These are phyloP conservation scores for Cladophialophora immunda DNA, from an alignment of 2,329 filamentous ascomycete species.

Conservation along the genomic window DNA sequence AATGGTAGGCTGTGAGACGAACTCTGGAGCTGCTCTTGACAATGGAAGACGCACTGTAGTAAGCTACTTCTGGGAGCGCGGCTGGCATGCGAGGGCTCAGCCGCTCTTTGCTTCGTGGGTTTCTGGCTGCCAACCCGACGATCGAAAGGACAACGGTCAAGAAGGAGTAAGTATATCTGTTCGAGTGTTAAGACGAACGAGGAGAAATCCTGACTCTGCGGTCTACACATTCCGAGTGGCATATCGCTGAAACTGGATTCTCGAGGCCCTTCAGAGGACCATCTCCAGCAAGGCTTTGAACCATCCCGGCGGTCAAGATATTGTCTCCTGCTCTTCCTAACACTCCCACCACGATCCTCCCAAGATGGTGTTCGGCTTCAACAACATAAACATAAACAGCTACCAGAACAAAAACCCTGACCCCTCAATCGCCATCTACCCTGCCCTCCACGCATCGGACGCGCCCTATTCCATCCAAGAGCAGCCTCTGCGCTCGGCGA, in stretches of 20 bases:
- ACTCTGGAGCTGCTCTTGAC: not conserved
- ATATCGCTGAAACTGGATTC: not conserved
- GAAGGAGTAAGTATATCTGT: too few relatives aligned
- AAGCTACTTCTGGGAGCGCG: too few relatives aligned
- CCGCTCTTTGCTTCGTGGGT: too few relatives aligned
- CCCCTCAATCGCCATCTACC: constrained; percentile 37
- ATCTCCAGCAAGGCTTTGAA: not conserved
- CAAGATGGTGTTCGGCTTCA: not conserved
- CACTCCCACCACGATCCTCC: not conserved
- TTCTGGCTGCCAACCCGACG: too few relatives aligned
- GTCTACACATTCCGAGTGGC: not conserved
- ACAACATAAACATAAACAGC: constrained; percentile 21
- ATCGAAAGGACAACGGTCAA: too few relatives aligned
- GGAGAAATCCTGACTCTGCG: not conserved
- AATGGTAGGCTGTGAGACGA: not conserved
- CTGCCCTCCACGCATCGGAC: constrained; percentile 49
- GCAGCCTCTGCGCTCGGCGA: constrained; percentile 57
- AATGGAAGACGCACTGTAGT: too few relatives aligned
- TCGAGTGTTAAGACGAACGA: too few relatives aligned
- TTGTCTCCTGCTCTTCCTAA: not conserved
- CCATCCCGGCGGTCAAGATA: too few relatives aligned
- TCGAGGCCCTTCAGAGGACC: not conserved
- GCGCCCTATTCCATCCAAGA: constrained; percentile 61
- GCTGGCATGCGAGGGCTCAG: too few relatives aligned
- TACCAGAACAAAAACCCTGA: constrained; percentile 21